These are phyloP conservation scores for Arthrobotrys sinensis DNA, from an alignment of 2,329 filamentous ascomycete genomes.

Conservation along the genomic window DNA sequence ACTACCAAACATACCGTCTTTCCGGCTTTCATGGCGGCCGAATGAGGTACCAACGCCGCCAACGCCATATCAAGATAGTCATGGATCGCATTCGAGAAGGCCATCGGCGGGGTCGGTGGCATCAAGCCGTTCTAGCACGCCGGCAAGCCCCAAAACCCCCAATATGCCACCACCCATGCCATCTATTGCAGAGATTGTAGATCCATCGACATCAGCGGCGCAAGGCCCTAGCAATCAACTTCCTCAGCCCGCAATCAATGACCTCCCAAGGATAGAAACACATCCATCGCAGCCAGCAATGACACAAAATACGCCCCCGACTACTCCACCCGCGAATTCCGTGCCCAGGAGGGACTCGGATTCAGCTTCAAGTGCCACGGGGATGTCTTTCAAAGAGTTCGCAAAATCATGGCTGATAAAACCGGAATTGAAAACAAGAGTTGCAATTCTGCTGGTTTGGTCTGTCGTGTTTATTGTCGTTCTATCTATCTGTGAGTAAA, in stretches of 20 bases:
- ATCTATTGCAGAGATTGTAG: slow-evolving; percentile 44
- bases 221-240: neutral
- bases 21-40: slow-evolving; percentile 49
- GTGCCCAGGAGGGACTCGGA: neutral
- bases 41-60: slow-evolving; percentile 28
- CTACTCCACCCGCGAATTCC: neutral
- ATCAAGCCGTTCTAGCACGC: slow-evolving; percentile 27
- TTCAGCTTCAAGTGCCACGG: slow-evolving; percentile 13
- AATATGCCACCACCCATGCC: slow-evolving; percentile 51
- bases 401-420: slow-evolving; percentile 44
- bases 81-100: slow-evolving; percentile 40
- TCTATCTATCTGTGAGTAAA: slow-evolving; percentile 67
- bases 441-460: slow-evolving; percentile 58
- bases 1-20: slow-evolving; percentile 48
- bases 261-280: slow-evolving; percentile 11
- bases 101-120: slow-evolving; percentile 18
- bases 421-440: slow-evolving; percentile 52
- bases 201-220: slow-evolving; percentile 11
- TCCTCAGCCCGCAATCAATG: slow-evolving; percentile 15
- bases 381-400: slow-evolving; percentile 40
- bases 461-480: slow-evolving; percentile 56
- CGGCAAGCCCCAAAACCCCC: slow-evolving; percentile 42
- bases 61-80: slow-evolving; percentile 17
- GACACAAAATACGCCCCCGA: neutral
- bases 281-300: neutral